Percentiles rank a stretch among this genome's conserved stretches.
Evolutionary conservation across 345 rosid genomes (phyloP).

Genomic region (Streptanthus diversifolius): DNA sequence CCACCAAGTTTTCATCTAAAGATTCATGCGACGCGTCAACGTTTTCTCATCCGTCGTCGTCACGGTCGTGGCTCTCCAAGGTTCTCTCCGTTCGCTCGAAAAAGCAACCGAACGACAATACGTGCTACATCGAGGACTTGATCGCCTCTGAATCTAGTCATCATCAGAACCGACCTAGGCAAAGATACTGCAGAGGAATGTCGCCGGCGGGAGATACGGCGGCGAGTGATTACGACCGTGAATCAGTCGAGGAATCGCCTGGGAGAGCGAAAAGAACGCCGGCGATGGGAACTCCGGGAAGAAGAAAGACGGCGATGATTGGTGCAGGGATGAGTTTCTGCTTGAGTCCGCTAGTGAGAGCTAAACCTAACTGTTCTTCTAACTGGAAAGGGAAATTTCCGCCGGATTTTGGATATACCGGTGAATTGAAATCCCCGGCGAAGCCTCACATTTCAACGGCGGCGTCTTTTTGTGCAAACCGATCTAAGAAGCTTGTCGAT

Average conservation of each 20-base stretch:
- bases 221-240: conserved; percentile 34
- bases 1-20: conserved; percentile 19
- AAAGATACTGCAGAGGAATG: conserved; percentile 61
- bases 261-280: conserved; percentile 40
- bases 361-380: conserved; percentile 73
- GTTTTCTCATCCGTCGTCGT: conserved; percentile 34
- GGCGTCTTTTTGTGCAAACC: conserved; percentile 63
- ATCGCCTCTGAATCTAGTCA: neutral
- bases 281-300: conserved; percentile 38
- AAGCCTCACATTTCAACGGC: conserved; percentile 72
- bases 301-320: conserved; percentile 29
- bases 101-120: conserved; percentile 30
- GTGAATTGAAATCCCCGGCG: conserved; percentile 47
- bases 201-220: conserved; percentile 54
- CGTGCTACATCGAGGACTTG: conserved; percentile 37
- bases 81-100: conserved; percentile 43
- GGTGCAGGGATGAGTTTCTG: conserved; percentile 66
- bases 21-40: conserved; percentile 28
- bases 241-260: conserved; percentile 46
- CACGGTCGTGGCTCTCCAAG: conserved; percentile 50
- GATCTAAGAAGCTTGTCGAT: conserved; percentile 89
- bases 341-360: conserved; percentile 84
- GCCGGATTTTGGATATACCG: conserved; percentile 47
- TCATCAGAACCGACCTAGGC: conserved; percentile 31
- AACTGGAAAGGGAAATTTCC: conserved; percentile 49